Base-by-base conservation (phyloP, 2,329 filamentous ascomycete species). In the Penicillium expansum region DNA sequence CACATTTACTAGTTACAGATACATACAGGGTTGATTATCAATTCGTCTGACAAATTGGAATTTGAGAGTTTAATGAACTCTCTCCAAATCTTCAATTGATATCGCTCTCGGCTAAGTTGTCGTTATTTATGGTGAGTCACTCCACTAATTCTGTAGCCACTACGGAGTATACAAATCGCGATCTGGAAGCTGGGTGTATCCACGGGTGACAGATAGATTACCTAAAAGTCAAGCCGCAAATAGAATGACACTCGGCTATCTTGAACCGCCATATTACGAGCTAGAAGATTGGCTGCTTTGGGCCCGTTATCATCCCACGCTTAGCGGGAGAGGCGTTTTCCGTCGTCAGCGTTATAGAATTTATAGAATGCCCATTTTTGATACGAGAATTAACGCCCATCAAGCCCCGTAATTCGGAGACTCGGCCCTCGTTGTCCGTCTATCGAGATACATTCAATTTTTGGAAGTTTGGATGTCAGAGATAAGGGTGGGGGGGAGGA, bases 271-370 rank as follows among this genome's bases (percentile, higher is more conserved):
- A 35, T 37, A 39, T 42, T 37, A 52, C 45, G 48, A 42, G 47
- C 45, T 39, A 20, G n/a, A 43, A 48, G 22, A 52, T 53, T 52
- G 45, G 43, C n/a, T 33, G 30, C 30, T 42, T 30, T 24, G 27
- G 49, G 44, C 43, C 56, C 33, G 52, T 57, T 51, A 56, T 53
- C 56, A 51, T 33, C 35, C 48, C 30, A 27, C 24, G 52, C 9
- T 9, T 20, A 20, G n/a, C 64, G 63, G 61, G 58, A 65, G 61
- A 61, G 61, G 64, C 63, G 62, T 49, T 57, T 39, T 54, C 56
- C 47, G 48, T 53, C 48, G 51, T 51, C 44, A 48, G 55, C 56
- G 49, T 57, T 58, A 66, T 56, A 41, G 33, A 33, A 38, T 43
- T 57, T 58, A 66, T 56, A 41, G 33, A 33, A 38, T 43, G 52